Base-by-base conservation (phyloP, 495 filamentous ascomycete genomes). In the Trichoderma asperelloides region DNA sequence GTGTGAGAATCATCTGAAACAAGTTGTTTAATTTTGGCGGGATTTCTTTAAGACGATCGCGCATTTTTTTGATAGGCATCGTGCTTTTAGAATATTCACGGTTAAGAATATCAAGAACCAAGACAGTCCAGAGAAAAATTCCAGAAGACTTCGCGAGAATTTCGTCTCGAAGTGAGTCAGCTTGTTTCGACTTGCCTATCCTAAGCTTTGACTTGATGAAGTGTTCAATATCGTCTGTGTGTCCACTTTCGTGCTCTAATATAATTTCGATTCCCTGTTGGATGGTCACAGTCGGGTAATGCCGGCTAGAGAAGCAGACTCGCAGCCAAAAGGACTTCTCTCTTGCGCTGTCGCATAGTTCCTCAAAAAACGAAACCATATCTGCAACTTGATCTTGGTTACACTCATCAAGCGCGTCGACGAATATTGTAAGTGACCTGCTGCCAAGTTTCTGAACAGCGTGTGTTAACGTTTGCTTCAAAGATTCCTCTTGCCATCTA, bases 41-140 rank as follows among this genome's bases (percentile, higher is more conserved):
- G 12, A 80, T 74, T 6, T 77, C 72, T 21, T 25, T 51, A 1
- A 51, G 47, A 51, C 47, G 47, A 3, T 21, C 21, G 1, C 80
- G 73, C 43, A 66, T 71, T 41, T 68, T 37, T 18, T 64, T 47
- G 18, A 76, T 68, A 3, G 40, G 62, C 15, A 68, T 65, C 7
- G 69, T 63, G 13, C 78, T 78, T 2, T 45, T 21, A 67, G 75
- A 69, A 65, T 75, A 71, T 64, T 81, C 78, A 25, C 70, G 74
- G 65, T 80, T 82, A 13, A 84, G 69, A 18, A 82, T 82, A 3
- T 76, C 72, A 12, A 80, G 75, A 25, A 83, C 79, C 1, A 82
- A 68, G 2, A 79, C 74, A 16, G 80, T 76, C 82, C 81, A 85
- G 70, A 83, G 77, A 43, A 85, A 85, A 12, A 83, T 68, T 0